Percentiles rank a stretch among this genome's conserved stretches.
These are phyloP conservation scores for Ganoderma sinense DNA, from an alignment of 1,284 basidiomycete species.

Conservation along the genomic window DNA sequence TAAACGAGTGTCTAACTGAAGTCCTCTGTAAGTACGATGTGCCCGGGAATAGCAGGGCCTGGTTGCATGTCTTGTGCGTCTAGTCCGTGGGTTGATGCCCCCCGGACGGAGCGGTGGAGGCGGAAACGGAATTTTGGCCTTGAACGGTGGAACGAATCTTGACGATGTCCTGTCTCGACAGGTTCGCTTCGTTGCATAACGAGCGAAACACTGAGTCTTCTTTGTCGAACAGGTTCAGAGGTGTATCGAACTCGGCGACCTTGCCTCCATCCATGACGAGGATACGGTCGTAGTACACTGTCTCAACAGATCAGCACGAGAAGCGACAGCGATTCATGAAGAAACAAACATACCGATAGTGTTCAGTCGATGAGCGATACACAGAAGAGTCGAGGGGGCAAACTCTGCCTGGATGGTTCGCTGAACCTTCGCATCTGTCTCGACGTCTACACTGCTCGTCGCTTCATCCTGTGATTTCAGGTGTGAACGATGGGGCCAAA, in stretches of 20 bases:
- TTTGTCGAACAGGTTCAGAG: constrained; percentile 75
- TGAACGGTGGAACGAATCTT: constrained; percentile 45
- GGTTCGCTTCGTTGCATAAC: constrained; percentile 77
- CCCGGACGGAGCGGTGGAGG: constrained; percentile 14
- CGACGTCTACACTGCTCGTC: constrained; percentile 86
- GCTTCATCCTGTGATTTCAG: constrained; percentile 65
- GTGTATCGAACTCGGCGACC: constrained; percentile 82
- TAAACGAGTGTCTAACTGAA: too few relatives aligned
- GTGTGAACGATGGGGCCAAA: not conserved
- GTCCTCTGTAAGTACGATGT: too few relatives aligned
- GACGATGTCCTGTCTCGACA: constrained; percentile 62
- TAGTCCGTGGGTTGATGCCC: not conserved
- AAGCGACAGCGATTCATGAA: not conserved
- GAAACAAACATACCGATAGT: constrained; percentile 64
- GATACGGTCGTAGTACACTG: constrained; percentile 79
- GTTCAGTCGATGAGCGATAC: constrained; percentile 81
- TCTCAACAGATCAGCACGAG: not conserved
- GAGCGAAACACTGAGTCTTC: constrained; percentile 78
- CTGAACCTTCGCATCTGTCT: constrained; percentile 82
- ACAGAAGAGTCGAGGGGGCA: constrained; percentile 65
- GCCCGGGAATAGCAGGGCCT: too few relatives aligned
- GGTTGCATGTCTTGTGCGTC: not conserved
- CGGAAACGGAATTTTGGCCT: constrained; percentile 1
- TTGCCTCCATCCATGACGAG: constrained; percentile 77
- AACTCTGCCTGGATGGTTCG: constrained; percentile 80